Base-by-base conservation (phyloP, 495 filamentous ascomycete genomes). In the Hyaloscypha variabilis region DNA sequence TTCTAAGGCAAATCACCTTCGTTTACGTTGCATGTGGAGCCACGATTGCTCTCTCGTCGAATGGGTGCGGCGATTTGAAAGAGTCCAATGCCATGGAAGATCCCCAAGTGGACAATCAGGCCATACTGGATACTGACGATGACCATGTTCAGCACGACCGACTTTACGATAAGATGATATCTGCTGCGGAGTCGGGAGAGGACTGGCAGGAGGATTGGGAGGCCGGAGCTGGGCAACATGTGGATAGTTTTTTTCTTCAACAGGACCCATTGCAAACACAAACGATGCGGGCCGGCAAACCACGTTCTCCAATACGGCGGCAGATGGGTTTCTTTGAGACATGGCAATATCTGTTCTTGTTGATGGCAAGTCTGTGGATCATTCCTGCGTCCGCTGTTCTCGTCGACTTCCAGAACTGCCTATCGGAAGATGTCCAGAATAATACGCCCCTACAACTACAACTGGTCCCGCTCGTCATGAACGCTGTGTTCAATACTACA, bases 401-500 rank as follows among this genome's bases (percentile, higher is more conserved):
- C 49, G 59, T 73, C 56, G 57, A 69, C 3, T 97, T 95, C 74
- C 83, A 92, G 5, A 97, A 99, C 77, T 99, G 95, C 77, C 76
- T 98, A 49, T 75, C 79, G 56, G 78, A 86, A 42, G 75, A 72
- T n/a, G 84, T 88, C 51, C 84, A 81, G 51, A 76, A 80, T 61
- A 71, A 79, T 29, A 23, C 68, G 65, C 30, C 67, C 75, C 25
- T 83, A 84, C 26, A 67, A 68, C 68, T 98, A n/a, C 96, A 99
- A 79, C 97, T 93, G 75, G 80, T 87, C 10, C 94, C 95, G 1
- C 68, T 87, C 14, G 83, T 83, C 62, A 82, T 96, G 63, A 85
- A 87, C 68, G 96, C 91, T 62, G 77, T 76, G 14, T 96, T 96
- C 78, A 83, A 93, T 68, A 77, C 85, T 25, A 73, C 77, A 23